Evolutionary conservation across 352 stramenopile genomes (phyloP).

Genomic region (Phytophthora uliginosa): DNA sequence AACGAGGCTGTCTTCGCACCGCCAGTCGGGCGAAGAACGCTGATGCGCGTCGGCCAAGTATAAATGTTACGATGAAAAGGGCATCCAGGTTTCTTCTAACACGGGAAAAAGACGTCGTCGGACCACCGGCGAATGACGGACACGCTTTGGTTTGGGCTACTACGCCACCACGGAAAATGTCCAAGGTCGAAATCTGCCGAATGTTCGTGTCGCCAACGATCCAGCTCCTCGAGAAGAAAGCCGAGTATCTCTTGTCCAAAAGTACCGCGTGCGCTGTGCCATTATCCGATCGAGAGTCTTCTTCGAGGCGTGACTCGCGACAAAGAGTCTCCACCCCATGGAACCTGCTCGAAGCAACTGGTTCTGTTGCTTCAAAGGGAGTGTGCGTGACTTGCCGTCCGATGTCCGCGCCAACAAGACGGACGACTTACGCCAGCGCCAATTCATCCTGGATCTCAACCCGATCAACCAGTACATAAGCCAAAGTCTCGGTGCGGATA

Average conservation of each 20-base stretch:
- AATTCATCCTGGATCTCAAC: slow-evolving; percentile 65
- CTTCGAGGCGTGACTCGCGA: background rate
- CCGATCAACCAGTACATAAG: slow-evolving; percentile 59
- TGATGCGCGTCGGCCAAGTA: background rate
- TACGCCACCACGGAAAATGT: slow-evolving; percentile 13
- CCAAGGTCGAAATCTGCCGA: slow-evolving; percentile 20
- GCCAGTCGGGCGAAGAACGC: slow-evolving; percentile 45
- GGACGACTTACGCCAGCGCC: slow-evolving; percentile 7
- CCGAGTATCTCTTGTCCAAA: slow-evolving; percentile 17
- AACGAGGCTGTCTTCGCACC: slow-evolving; percentile 44
- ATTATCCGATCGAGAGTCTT: slow-evolving; percentile 8
- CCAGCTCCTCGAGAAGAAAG: slow-evolving; percentile 24
- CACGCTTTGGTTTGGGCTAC: slow-evolving; percentile 10
- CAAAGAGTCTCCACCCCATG: background rate
- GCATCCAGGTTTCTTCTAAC: slow-evolving; percentile 1
- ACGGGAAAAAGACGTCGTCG: background rate
- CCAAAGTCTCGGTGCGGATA: slow-evolving; percentile 37
- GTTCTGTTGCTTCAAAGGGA: background rate
- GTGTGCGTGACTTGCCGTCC: background rate
- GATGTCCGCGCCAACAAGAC: background rate
- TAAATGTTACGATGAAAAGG: slow-evolving; percentile 1
- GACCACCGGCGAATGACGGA: background rate
- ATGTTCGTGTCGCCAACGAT: slow-evolving; percentile 23
- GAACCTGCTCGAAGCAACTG: background rate
- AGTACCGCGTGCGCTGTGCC: background rate